Base-by-base conservation (phyloP, 192 early-diverging fungal genomes). In the Chytriomyces sp. region DNA sequence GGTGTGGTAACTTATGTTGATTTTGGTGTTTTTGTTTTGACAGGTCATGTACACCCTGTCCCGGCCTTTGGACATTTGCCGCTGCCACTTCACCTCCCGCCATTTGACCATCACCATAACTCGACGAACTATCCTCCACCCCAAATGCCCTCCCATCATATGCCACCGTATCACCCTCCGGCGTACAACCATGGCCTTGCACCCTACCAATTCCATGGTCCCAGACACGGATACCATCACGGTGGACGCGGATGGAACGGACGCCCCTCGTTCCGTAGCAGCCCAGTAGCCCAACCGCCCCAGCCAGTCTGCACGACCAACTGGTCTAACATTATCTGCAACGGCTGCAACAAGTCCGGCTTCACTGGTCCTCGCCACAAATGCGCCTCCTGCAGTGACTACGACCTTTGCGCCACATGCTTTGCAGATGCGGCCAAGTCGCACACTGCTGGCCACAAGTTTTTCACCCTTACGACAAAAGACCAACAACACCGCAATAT, bases 321-420 rank as follows among this genome's bases (percentile, higher is more conserved):
- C 14, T 75, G 74, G 74, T 37, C 10, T 25, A 52, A 61, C 14
- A 40, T 76, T 37, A 17, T 49, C 33, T 76, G 75, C 59, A 37
- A 76, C 36, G 75, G 66, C 12, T 76, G 75, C 37, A 1, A n/a
- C 5, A 75, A n/a, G 19, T 8, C 37, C 5, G 31, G n/a, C 33
- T 71, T 76, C 34, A 7, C 58, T 26, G 75, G 75, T 31, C 14
- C 17, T 6, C 72, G 75, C 17, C 75, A 38, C 59, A 76, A 76
- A 54, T 76, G 75, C 34, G 49, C 72, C 30, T 39, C 56, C 17
- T 76, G 75, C 53, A 4, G 19, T 10, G 75, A 76, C 34, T 75
- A 52, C 1, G 65, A 74, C 26, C n/a, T 68, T 49, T 68, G 65
- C 25, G 17, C 37, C 14, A 26, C 8, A n/a, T 64, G 62, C 40